Conservation (phyloP, 225 moss, liverwort and hornwort genomes). For the Sphagnum tenellum region DNA sequence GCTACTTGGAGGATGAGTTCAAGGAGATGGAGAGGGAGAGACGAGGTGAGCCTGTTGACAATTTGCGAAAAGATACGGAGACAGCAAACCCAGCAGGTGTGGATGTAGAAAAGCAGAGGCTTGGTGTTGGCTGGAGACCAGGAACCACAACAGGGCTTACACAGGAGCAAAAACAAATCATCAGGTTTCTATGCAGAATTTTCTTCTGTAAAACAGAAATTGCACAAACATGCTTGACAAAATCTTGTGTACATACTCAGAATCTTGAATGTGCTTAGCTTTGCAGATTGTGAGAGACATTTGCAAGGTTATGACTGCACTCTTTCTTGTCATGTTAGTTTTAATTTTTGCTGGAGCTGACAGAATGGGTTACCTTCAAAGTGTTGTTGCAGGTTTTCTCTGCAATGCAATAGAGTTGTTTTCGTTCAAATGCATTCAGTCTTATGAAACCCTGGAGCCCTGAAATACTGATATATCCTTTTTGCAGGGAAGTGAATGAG, state of each 20-base stretch:
- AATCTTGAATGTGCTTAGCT: too few relatives aligned
- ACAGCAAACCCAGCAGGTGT: constrained; percentile 13
- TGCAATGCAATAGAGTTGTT: not conserved
- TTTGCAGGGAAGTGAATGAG: constrained; percentile 65
- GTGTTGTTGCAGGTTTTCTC: not conserved
- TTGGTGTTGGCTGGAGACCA: constrained; percentile 37
- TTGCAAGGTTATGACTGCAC: too few relatives aligned
- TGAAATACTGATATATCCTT: not conserved
- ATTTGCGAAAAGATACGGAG: constrained; percentile 14
- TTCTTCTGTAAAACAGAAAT: not conserved
- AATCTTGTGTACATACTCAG: too few relatives aligned
- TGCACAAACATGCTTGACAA: too few relatives aligned
- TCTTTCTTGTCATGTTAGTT: too few relatives aligned
- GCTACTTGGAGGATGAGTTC: constrained; percentile 63
- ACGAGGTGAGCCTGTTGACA: constrained; percentile 21
- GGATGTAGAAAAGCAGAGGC: constrained; percentile 15
- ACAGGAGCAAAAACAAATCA: constrained; percentile 71
- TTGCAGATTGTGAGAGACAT: too few relatives aligned
- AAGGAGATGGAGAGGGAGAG: constrained; percentile 66
- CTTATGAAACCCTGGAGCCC: too few relatives aligned
- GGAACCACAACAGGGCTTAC: constrained; percentile 49
- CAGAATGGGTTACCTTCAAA: not conserved
- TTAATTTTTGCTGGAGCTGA: not conserved
- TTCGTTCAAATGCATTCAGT: not conserved
- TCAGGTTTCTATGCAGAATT: constrained; percentile 21